Evolutionary conservation across 139 green algal species (phyloP), one percentile per base, ranked within the genome.

Genomic region (Picochlorum sp.): DNA sequence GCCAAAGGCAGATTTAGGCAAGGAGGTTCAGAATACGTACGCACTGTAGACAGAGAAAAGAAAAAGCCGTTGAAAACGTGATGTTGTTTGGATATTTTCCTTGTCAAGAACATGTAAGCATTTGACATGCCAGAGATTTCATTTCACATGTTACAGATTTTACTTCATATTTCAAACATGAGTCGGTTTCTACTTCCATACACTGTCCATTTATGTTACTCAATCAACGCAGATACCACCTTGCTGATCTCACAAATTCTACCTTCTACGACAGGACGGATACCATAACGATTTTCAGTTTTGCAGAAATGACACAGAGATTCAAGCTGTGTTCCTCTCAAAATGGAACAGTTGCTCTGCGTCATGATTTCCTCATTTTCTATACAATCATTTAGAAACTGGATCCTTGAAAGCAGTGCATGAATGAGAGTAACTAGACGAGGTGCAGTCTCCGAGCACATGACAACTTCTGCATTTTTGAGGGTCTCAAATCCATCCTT

Each of bases 21-120:
- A 4, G 80, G 78, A 20, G 69, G 32, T 3, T 63, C 82, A 33
- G 74, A 85, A 35, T 86, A 89, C 5, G 55, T 80, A 24, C 55
- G 80, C 20, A 96, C 96, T 64, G 81, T 82, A 26, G 91, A 98
- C 67, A 67, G 90, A 3, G 87, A 91, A 61, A 98, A 98, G 79
- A 97, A 97, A 73, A 72, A 84, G 5, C 74, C 87, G 7, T 79
- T 98, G 25, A 98, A 98, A 62, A 93, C 86, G 3, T 97, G 57
- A 84, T 36, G 25, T 16, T 30, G n/a, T 2, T 33, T 22, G n/a
- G n/a, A n/a, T n/a, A n/a, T n/a, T n/a, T n/a, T n/a, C n/a, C n/a
- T n/a, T n/a, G n/a, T n/a, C n/a, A n/a, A n/a, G n/a, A n/a, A n/a
- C n/a, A n/a, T n/a, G n/a, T n/a, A n/a, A n/a, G n/a, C n/a, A 41